Percentiles rank a stretch among this genome's conserved stretches.
These are phyloP conservation scores for Fulvia fulva DNA, from an alignment of 2,329 filamentous ascomycete genomes.

Conservation along the genomic window DNA sequence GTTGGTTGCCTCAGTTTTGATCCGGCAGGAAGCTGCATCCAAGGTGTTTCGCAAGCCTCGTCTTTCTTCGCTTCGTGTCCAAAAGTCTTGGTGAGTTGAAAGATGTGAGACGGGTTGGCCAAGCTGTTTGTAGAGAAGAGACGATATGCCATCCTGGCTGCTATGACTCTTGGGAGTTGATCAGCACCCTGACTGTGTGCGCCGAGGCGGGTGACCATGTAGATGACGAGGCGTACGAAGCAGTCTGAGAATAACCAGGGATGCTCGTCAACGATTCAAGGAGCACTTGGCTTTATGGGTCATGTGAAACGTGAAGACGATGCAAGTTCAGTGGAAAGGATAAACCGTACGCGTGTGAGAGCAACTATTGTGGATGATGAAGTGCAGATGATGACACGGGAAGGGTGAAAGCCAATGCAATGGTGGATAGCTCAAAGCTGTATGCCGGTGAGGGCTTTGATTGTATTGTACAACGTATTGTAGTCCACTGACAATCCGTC, in stretches of 20 bases:
- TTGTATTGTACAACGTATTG: constrained; percentile 4
- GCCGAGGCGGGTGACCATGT: background rate
- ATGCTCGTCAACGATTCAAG: background rate
- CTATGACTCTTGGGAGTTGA: background rate
- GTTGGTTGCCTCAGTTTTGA: constrained; percentile 13
- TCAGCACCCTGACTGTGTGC: background rate
- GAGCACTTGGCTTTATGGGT: background rate
- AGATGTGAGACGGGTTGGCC: background rate
- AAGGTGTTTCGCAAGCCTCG: background rate
- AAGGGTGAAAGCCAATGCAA: background rate
- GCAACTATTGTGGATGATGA: background rate
- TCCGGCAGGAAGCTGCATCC: constrained; percentile 6
- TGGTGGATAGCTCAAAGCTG: background rate
- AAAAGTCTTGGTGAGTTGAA: background rate
- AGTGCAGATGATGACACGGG: background rate
- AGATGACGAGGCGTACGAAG: background rate
- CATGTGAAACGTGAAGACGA: background rate
- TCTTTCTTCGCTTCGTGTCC: constrained; percentile 9
- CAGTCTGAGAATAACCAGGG: background rate
- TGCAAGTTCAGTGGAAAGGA: background rate
- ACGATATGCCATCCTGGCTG: background rate
- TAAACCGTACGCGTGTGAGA: background rate
- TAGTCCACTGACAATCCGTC: background rate
- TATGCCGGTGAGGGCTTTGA: background rate
- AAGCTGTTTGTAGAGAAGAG: background rate